Conservation (phyloP, 2,329 filamentous ascomycete genomes). For the Penicillium italicum region DNA sequence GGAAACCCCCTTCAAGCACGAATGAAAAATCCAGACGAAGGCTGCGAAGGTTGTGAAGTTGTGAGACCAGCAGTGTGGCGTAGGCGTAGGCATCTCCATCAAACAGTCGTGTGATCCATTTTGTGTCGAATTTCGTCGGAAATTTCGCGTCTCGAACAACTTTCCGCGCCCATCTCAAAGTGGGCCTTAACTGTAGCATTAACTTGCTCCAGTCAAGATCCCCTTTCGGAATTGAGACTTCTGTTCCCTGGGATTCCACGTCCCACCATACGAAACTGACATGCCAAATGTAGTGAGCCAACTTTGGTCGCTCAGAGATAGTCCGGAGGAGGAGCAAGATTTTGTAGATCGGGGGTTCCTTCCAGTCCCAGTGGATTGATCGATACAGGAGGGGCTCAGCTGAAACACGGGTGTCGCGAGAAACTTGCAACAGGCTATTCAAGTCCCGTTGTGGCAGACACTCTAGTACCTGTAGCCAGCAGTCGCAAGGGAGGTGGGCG, state of each 20-base stretch:
- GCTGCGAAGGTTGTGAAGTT: constrained; percentile 1
- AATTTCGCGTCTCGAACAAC: background rate
- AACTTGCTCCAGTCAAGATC: background rate
- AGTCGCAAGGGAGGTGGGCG: background rate
- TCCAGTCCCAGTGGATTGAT: background rate
- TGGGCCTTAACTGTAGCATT: background rate
- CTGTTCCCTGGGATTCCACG: too few species aligned
- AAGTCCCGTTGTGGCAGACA: background rate
- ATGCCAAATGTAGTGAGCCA: background rate
- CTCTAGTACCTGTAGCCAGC: background rate
- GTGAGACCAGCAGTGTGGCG: background rate
- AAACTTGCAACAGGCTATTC: background rate
- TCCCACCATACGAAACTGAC: constrained; percentile 3
- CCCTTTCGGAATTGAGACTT: background rate
- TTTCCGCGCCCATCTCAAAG: background rate
- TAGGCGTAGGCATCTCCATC: background rate
- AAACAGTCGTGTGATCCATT: background rate
- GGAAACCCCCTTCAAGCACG: background rate
- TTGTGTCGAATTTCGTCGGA: background rate
- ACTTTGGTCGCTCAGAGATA: background rate
- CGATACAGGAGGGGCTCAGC: background rate
- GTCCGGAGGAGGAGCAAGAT: background rate
- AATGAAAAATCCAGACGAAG: constrained; percentile 2
- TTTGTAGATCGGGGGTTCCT: background rate
- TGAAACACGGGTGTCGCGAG: background rate